Evolutionary conservation across 2,329 filamentous ascomycete genomes (phyloP).

Genomic region (Phyllosticta paracitricarpa): DNA sequence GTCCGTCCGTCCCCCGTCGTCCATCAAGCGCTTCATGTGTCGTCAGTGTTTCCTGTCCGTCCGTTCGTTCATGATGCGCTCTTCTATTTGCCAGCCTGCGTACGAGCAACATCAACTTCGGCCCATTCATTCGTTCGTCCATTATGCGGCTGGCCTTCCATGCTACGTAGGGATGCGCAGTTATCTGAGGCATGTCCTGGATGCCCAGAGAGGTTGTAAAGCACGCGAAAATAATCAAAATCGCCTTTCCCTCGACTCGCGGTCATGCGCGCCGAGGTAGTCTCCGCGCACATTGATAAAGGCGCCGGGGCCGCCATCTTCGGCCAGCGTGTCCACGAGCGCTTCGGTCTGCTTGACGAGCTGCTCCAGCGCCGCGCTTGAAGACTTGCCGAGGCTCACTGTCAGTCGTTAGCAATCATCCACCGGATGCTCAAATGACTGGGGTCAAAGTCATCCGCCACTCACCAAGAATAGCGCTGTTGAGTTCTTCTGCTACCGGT

Average conservation of each 20-base stretch:
- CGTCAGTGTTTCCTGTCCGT: not conserved
- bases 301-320: slow-evolving; percentile 69
- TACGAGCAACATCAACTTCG: no score
- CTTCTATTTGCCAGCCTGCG: not conserved
- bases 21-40: not conserved
- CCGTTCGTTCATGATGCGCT: not conserved
- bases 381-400: slow-evolving; percentile 88
- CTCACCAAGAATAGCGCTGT: slow-evolving; percentile 78
- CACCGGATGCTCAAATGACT: not conserved
- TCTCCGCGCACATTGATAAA: slow-evolving; percentile 57
- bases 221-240: not conserved
- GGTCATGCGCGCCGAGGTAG: slow-evolving; percentile 6
- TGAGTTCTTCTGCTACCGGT: slow-evolving; percentile 82
- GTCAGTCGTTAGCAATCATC: slow-evolving; percentile 17
- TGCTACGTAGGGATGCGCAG: no score
- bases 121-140: no score
- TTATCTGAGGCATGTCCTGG: no score
- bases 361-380: slow-evolving; percentile 73
- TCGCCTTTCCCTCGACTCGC: slow-evolving; percentile 2
- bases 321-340: slow-evolving; percentile 70
- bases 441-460: slow-evolving; percentile 4
- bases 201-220: not conserved
- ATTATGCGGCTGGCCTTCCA: no score
- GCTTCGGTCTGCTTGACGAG: slow-evolving; percentile 79
- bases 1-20: not conserved